Evolutionary conservation across 2,329 filamentous ascomycete genomes (phyloP).

Genomic region (Aureobasidium sp.): DNA sequence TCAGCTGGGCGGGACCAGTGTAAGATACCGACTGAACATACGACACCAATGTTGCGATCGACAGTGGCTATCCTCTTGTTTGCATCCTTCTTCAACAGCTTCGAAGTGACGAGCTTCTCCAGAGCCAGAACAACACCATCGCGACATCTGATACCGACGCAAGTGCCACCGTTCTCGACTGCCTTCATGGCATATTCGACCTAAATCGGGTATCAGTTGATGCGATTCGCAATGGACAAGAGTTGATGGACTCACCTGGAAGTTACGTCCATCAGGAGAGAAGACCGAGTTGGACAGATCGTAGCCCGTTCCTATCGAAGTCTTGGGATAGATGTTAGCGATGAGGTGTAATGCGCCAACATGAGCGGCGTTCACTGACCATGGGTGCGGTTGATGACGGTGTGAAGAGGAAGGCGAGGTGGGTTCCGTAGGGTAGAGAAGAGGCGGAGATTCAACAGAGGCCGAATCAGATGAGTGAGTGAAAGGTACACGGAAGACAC

Average conservation of each 20-base stretch:
- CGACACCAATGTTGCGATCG: conserved; percentile 86
- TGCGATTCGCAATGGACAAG: neutral
- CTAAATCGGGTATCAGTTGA: conserved; percentile 27
- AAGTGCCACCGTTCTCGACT: conserved; percentile 94
- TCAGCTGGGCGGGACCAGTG: neutral
- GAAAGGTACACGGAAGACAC: neutral
- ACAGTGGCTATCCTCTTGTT: conserved; percentile 97
- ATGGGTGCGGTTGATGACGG: conserved; percentile 22
- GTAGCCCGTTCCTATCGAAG: conserved; percentile 98
- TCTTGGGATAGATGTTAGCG: conserved; percentile 46
- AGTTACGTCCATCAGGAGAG: conserved; percentile 97
- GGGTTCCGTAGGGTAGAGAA: conserved; percentile 54
- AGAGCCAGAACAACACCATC: conserved; percentile 93
- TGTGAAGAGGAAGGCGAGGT: conserved; percentile 57
- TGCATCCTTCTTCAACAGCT: conserved; percentile 86
- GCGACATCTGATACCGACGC: conserved; percentile 92
- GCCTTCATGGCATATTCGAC: conserved; percentile 97
- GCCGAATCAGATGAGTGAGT: neutral
- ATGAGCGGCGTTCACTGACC: conserved; percentile 11
- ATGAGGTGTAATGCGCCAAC: neutral
- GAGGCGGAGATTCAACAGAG: neutral
- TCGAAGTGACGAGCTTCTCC: conserved; percentile 93
- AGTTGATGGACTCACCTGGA: conserved; percentile 58
- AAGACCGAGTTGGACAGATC: conserved; percentile 99
- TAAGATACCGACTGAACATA: conserved; percentile 42